Conservation (phyloP, 2,329 filamentous ascomycete genomes). For the Cladophialophora chaetospira region DNA sequence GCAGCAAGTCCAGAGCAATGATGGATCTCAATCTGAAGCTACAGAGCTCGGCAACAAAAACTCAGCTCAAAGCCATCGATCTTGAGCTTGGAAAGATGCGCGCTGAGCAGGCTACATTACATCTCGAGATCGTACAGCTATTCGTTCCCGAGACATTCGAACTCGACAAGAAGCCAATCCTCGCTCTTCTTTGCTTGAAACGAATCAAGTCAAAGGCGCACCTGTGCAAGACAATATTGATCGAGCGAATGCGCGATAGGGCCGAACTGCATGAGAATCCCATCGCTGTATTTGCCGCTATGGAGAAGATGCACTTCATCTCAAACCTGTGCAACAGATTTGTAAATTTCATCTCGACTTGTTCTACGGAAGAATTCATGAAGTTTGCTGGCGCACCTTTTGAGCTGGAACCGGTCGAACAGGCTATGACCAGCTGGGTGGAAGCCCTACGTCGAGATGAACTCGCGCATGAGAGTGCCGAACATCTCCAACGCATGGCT, state of each 20-base stretch:
- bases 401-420: conserved; percentile 88
- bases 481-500: conserved; percentile 79
- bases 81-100: conserved; percentile 84
- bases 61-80: conserved; percentile 92
- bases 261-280: conserved; percentile 72
- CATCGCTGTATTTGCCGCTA: conserved; percentile 75
- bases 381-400: conserved; percentile 77
- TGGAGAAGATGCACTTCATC: conserved; percentile 85
- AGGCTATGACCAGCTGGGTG: conserved; percentile 84
- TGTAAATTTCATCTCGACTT: conserved; percentile 67
- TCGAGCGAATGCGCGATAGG: conserved; percentile 72
- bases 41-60: conserved; percentile 84
- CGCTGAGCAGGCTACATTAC: conserved; percentile 83
- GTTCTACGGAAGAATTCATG: conserved; percentile 75
- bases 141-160: conserved; percentile 86
- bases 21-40: conserved; percentile 96
- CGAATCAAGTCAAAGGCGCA: conserved; percentile 85
- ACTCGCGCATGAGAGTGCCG: conserved; percentile 77
- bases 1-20: conserved; percentile 85
- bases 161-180: conserved; percentile 79
- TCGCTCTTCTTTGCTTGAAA: conserved; percentile 84
- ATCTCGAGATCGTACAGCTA: conserved; percentile 82
- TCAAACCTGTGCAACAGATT: conserved; percentile 69
- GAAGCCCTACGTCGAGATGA: conserved; percentile 82
- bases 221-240: conserved; percentile 74